Evolutionary conservation across 2,329 filamentous ascomycete species (phyloP), one percentile per base, ranked within the genome.

Genomic region (Penicillium sp.): DNA sequence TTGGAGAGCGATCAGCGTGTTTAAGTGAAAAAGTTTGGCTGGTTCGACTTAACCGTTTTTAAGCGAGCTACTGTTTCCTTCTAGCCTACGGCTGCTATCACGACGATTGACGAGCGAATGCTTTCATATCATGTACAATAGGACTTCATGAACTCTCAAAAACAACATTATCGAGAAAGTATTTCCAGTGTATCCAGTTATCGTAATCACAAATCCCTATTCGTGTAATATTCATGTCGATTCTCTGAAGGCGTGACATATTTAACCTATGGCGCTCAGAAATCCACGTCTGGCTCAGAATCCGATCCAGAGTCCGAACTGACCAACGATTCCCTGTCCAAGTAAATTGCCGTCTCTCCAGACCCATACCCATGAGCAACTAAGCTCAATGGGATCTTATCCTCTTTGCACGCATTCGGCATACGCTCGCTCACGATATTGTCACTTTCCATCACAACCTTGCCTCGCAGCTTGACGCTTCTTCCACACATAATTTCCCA

Each of bases 1-100:
- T 49, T 75, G 60, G 57, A 71, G 53, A 45, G 45, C 4, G 72
- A 75, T 45, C 70, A 75, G 68, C 64, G 70, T 17, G 69, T 67
- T 54, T 75, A 69, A 59, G 54, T 42, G 12, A n/a, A 10, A 22
- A 11, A 10, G 20, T 34, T 31, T 28, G 10, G 5, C 5, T 22
- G 52, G 34, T 41, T 22, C 10, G 25, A 47, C 12, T 38, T 42
- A 20, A 41, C 56, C 20, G 42, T 55, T 17, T 58, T 57, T 41
- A 55, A 56, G 50, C 55, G 52, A 60, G 34, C 50, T 47, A 62
- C 41, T 39, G 56, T 59, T 58, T 28, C 31, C n/a, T 41, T 17
- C 5, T 20, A 14, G 22, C 17, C 49, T 17, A 25, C 56, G 53
- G 22, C 56, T 12, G 34, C 42, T 25, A 35, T 38, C 14, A 48